Conservation (phyloP, 2,329 filamentous ascomycete genomes). For the Paramyrothecium roridum region DNA sequence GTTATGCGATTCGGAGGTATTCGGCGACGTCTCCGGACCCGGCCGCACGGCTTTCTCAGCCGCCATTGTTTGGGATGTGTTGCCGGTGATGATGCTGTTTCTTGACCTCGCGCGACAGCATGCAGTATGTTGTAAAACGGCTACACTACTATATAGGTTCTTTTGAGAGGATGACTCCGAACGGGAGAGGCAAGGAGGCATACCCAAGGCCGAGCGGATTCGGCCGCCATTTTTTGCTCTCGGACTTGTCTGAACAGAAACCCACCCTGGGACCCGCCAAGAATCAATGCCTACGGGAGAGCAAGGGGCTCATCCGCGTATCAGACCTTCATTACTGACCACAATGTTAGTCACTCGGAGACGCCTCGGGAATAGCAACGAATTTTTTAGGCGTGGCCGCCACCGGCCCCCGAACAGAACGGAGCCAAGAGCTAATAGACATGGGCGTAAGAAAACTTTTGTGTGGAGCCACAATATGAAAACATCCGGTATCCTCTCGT, state of each 20-base stretch:
- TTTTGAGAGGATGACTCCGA: background rate
- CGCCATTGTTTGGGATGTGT: background rate
- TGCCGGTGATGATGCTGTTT: background rate
- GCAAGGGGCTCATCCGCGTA: background rate
- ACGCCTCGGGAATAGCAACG: background rate
- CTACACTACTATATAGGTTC: no score
- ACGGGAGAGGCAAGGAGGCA: background rate
- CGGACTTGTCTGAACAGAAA: background rate
- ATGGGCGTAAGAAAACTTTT: background rate
- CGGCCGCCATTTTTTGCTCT: background rate
- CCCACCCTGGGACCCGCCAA: background rate
- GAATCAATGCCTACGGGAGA: background rate
- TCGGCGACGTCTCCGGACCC: background rate
- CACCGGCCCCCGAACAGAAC: background rate
- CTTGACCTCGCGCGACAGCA: no score
- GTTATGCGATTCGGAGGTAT: background rate
- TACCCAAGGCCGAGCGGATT: background rate
- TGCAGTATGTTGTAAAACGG: no score
- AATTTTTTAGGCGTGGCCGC: background rate
- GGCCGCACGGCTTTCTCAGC: background rate
- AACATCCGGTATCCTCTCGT: background rate
- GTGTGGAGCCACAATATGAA: background rate
- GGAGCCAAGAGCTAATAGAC: background rate
- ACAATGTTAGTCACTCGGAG: background rate
- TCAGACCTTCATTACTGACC: no score